Percentiles rank a stretch among this genome's conserved stretches.
These are phyloP conservation scores for Auricularia cornea DNA, from an alignment of 768 basidiomycete species.

Conservation along the genomic window DNA sequence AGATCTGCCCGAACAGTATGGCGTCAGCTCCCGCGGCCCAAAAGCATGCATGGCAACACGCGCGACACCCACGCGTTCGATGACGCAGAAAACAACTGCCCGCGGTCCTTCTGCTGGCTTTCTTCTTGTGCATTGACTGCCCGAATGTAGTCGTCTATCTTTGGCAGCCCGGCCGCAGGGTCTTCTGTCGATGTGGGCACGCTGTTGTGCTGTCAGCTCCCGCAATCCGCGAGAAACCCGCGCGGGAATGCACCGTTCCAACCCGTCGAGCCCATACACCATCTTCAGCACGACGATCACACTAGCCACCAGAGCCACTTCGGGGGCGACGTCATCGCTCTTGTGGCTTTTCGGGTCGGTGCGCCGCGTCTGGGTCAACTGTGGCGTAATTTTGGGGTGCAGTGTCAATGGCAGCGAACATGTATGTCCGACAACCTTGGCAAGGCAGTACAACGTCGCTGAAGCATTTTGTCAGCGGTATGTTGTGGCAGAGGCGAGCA, in stretches of 20 bases:
- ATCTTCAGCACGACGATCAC: slow-evolving; percentile 72
- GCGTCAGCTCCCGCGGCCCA: slow-evolving; percentile 1
- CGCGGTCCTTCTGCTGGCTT: slow-evolving; percentile 22
- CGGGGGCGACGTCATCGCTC: slow-evolving; percentile 60
- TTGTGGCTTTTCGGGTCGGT: slow-evolving; percentile 40
- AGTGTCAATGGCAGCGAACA: slow-evolving; percentile 54
- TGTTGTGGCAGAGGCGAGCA: slow-evolving; percentile 10
- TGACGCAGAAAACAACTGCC: slow-evolving; percentile 35
- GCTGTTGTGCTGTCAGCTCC: neutral
- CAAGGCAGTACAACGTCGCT: slow-evolving; percentile 60
- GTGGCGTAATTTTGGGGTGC: slow-evolving; percentile 45
- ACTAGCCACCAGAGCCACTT: slow-evolving; percentile 50
- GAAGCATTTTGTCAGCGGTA: neutral
- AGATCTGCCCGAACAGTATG: slow-evolving; percentile 31
- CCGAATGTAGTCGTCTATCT: slow-evolving; percentile 39
- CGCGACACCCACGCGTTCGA: slow-evolving; percentile 36
- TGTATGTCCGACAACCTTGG: slow-evolving; percentile 49
- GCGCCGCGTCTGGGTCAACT: slow-evolving; percentile 22
- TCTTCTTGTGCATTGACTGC: slow-evolving; percentile 32
- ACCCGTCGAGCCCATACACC: slow-evolving; percentile 76
- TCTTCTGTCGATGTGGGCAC: slow-evolving; percentile 30
- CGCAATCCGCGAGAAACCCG: slow-evolving; percentile 31
- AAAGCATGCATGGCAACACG: slow-evolving; percentile 9
- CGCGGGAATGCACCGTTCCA: slow-evolving; percentile 36
- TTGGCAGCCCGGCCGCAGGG: slow-evolving; percentile 52